These are phyloP conservation scores for Miscanthus lutarioriparius DNA, from an alignment of 176 grass and related monocot species.

Conservation along the genomic window DNA sequence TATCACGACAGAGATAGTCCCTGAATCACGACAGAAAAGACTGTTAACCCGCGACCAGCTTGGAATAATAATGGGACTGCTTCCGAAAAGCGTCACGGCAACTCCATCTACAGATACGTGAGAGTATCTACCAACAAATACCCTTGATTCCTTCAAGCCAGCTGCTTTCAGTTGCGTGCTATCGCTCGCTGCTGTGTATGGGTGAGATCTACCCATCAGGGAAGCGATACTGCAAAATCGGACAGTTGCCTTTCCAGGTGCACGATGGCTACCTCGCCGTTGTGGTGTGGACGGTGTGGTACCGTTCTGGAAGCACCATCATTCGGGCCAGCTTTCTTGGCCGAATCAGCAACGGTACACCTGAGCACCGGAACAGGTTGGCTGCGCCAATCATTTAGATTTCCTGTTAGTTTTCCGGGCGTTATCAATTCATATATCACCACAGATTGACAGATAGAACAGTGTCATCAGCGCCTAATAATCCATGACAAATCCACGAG, in stretches of 20 bases:
- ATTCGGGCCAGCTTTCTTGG: not conserved
- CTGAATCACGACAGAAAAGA: not conserved
- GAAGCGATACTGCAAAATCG: not conserved
- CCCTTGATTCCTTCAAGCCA: not conserved
- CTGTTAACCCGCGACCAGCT: not conserved
- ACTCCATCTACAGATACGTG: not conserved
- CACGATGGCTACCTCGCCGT: not conserved
- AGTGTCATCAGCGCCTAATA: not conserved
- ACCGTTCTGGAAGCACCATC: not conserved
- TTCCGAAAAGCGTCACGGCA: not conserved
- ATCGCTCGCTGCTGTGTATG: not conserved
- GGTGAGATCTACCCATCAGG: not conserved
- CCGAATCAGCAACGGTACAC: not conserved
- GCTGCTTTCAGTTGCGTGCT: not conserved
- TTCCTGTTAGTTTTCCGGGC: not conserved
- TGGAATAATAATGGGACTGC: not conserved
- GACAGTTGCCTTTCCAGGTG: not conserved
- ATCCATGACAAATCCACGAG: not conserved
- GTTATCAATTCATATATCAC: not conserved
- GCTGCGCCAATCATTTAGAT: not conserved
- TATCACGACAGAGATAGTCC: slow-evolving; percentile 7
- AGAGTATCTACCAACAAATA: not conserved
- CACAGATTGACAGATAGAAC: not conserved
- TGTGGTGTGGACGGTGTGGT: not conserved
- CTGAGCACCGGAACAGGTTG: not conserved